Evolutionary conservation across 495 filamentous ascomycete species (phyloP), one percentile per base, ranked within the genome.

Genomic region (Mytilinidion resinicola): DNA sequence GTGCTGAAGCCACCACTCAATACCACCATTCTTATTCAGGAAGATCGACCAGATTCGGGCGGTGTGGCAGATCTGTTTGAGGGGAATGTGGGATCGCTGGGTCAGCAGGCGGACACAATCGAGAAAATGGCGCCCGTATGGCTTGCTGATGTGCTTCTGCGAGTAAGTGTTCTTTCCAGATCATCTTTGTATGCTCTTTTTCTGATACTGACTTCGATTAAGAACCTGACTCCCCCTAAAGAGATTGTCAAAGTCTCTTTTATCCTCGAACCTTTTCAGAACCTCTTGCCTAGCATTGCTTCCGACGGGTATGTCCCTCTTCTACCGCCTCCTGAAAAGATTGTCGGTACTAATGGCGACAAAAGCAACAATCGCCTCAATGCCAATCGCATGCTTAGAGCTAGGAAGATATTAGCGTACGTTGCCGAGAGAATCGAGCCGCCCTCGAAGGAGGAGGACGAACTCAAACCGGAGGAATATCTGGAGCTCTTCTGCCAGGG

Each of bases 231-330:
- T 15, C 90, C 91, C 0, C 68, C 81, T 19, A 97, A 98, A 73
- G 93, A 98, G n/a, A 83, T 90, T 5, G 81, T 91, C 56, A 98
- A 97, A 76, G 81, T 98, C 35, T 89, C 88, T 17, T 98, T 98
- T 69, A 80, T 95, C 12, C 74, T 98, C 49, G 82, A 91, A 66
- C 95, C 93, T 9, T 91, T 85, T 73, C 81, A 88, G 62, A 85
- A 92, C 63, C 73, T 78, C 20, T 72, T 96, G 55, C 91, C 90
- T 4, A 66, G 52, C 51, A 66, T 73, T 19, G 59, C 72, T 10
- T 63, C 51, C 17, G 69, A 74, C 51, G 71, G 69, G 71, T 73
- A 65, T 51, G 64, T 63, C 35, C 46, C 53, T 51, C 56, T 58
- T 14, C 44, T 65, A 38, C 33, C 49, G 35, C 58, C 51, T 50